Conservation (phyloP, 2,329 filamentous ascomycete species). For the Colletotrichum lindemuthianum region DNA sequence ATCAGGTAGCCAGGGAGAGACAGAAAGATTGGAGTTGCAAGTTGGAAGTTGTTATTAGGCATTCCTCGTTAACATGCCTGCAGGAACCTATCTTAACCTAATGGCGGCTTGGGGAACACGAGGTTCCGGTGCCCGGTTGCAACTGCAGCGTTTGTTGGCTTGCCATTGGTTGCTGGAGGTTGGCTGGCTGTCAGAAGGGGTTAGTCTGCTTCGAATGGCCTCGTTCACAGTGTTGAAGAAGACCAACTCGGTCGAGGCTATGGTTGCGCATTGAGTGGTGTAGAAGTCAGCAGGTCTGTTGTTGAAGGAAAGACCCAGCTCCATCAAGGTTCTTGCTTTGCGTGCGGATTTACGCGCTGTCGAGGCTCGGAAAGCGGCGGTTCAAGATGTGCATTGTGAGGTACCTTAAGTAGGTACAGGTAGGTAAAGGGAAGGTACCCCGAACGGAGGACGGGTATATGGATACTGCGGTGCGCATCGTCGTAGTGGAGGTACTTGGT, state of each 20-base stretch:
- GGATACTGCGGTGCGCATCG: too few relatives aligned
- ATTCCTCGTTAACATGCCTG: background rate
- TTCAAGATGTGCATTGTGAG: background rate
- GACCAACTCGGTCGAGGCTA: background rate
- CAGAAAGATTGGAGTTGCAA: background rate
- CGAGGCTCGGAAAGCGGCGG: conserved; percentile 10
- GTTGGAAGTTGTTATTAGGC: background rate
- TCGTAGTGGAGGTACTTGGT: too few relatives aligned
- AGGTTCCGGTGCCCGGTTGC: background rate
- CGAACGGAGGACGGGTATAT: too few relatives aligned
- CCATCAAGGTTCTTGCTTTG: conserved; percentile 1
- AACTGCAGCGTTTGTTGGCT: background rate
- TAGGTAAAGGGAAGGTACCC: too few relatives aligned
- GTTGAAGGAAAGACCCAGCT: conserved; percentile 24
- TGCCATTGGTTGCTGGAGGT: too few relatives aligned
- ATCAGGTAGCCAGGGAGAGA: background rate
- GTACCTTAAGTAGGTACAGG: too few relatives aligned
- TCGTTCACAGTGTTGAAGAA: background rate
- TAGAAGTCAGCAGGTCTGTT: conserved; percentile 23
- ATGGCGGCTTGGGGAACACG: background rate
- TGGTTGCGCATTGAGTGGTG: conserved; percentile 23
- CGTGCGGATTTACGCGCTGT: conserved; percentile 13
- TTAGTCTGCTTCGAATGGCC: background rate
- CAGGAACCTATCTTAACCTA: background rate
- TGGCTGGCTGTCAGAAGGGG: too few relatives aligned